Base-by-base conservation (phyloP, 1,139 yeast species). In the Saccharomycopsis hybrid region DNA sequence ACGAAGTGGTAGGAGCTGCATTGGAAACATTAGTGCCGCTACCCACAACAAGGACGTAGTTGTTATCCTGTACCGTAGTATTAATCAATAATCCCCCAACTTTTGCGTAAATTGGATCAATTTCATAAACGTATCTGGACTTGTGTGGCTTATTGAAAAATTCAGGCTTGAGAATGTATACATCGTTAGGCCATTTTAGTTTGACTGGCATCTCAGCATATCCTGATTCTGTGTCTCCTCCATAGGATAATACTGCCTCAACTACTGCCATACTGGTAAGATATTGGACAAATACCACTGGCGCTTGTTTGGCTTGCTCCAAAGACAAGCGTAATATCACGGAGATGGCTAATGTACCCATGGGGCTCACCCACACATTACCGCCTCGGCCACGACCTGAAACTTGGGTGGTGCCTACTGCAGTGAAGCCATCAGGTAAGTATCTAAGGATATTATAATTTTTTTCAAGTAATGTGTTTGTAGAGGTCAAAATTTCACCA, bases 111-210 rank as follows among this genome's bases (percentile, higher is more conserved):
- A 79, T 77, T 0, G 73, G 74, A 32, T 73, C 77, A 35, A 63
- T 57, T 36, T 66, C 69, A 25, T 60, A 54, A 61, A 54, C 11
- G 56, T n/a, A 54, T 43, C 36, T 54, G 48, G 11, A 56, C 57
- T 38, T 57, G 9, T 42, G 32, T 8, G 48, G 41, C 8, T 58
- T 37, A 9, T 51, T 54, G 30, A 40, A 53, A 49, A 8, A 58
- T 48, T 80, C 80, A 0, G 95, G 94, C 54, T 78, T 80, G 58
- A 81, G 65, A 4, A 84, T 79, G 62, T 87, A 94, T n/a, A 92
- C 71, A 65, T 94, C 99, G 63, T 94, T 94, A 4, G 99, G 99
- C 99, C 99, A 94, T 63, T 94, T 94, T 55, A 94, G 76, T 51
- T 79, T 76, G 7, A 90, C 72, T 0, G 96, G 97, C 59, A 92